Evolutionary conservation across 306 rosid genomes (phyloP), one percentile per base, ranked within the genome.

Genomic region (Castanea crenata): DNA sequence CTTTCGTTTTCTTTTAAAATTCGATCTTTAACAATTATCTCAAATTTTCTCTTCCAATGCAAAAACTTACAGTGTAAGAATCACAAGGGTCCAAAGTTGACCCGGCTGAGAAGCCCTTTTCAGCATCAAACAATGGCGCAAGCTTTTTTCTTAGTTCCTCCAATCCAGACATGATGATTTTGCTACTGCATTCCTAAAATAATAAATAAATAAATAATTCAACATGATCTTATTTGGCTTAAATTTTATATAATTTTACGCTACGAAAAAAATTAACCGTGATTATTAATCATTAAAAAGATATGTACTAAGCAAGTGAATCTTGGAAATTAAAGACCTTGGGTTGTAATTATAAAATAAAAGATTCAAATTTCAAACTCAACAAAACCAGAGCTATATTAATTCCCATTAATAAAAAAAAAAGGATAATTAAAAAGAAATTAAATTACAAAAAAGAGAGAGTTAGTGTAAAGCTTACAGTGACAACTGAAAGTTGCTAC

Each of bases 101-200:
- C 51, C 81, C 86, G 56, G 89, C 16, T 4, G 97, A 84, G 81
- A 95, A 87, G 14, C 99, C 99, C 79, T 80, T 91, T 49, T 86
- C 90, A 63, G 87, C 87, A 38, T 89, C 92, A 77, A 84, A 84
- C 54, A 87, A 85, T 51, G 99, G 97, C 25, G 90, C 87, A 15
- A 94, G 97, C 82, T 94, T 94, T 86, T 91, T 94, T 55, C 89
- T 85, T 61, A 94, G 81, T 80, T 94, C 99, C 76, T 94, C 99
- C 74, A 94, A 85, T 32, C 97, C 97, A 76, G 99, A 87, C 98
- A 94, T 94, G 71, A 68, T 18, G 72, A 32, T 19, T 35, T 68
- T 46, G 18, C 72, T 68, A 35, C 72, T 34, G 72, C 41, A 19
- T 68, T 68, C 52, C 35, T 35, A 15, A 67, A 67, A 58, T 58